Evolutionary conservation across 1,284 basidiomycete species (phyloP).

Genomic region (Veloboletus limbatus): DNA sequence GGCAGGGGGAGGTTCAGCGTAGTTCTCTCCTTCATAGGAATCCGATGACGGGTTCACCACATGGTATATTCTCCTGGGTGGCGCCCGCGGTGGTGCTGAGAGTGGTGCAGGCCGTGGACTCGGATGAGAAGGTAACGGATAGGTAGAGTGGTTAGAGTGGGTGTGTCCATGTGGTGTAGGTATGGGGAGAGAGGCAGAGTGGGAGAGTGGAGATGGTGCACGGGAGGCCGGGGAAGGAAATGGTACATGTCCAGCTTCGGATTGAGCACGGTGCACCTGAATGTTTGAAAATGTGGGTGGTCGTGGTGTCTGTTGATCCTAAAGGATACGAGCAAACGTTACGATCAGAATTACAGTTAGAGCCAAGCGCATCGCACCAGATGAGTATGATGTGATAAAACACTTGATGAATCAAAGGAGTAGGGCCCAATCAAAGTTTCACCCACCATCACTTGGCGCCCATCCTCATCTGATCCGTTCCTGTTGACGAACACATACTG

Average conservation of each 20-base stretch:
- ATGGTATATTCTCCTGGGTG: slow-evolving; percentile 37
- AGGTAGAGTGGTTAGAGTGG: slow-evolving; percentile 14
- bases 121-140: slow-evolving; percentile 9
- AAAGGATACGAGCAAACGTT: background rate
- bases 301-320: slow-evolving; percentile 19
- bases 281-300: slow-evolving; percentile 24
- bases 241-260: slow-evolving; percentile 18
- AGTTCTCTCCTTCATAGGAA: slow-evolving; percentile 23
- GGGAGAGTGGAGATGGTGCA: slow-evolving; percentile 25
- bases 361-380: too few relatives aligned
- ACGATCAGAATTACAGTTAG: background rate
- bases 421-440: slow-evolving; percentile 23
- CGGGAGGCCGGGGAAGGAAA: slow-evolving; percentile 6
- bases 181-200: slow-evolving; percentile 26
- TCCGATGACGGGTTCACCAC: slow-evolving; percentile 38
- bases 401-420: slow-evolving; percentile 21
- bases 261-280: slow-evolving; percentile 23
- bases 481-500: slow-evolving; percentile 30
- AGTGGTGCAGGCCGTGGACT: slow-evolving; percentile 3
- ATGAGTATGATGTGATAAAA: slow-evolving; percentile 17
- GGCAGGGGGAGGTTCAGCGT: slow-evolving; percentile 42
- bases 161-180: slow-evolving; percentile 19
- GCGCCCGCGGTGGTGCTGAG: slow-evolving; percentile 30
- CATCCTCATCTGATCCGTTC: slow-evolving; percentile 6
- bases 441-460: slow-evolving; percentile 14